These are phyloP conservation scores for Epichloe gansuensis DNA, from an alignment of 2,329 filamentous ascomycete species.

Conservation along the genomic window DNA sequence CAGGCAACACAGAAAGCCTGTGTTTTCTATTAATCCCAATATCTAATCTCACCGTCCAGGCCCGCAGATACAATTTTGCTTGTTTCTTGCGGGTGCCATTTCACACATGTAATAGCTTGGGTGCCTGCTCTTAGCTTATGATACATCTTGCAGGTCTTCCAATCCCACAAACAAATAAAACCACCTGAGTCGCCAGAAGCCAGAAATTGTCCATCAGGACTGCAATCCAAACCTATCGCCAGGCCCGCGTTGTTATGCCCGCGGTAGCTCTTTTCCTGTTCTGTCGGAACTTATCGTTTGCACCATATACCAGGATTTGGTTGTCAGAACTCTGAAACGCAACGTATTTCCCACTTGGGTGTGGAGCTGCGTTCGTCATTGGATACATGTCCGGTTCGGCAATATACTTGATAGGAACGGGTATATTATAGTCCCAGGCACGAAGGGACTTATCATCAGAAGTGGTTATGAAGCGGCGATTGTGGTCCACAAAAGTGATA, in stretches of 20 bases:
- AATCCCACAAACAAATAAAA: slow-evolving; percentile 95
- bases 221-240: slow-evolving; percentile 78
- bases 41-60: slow-evolving; percentile 75
- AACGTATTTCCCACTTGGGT: slow-evolving; percentile 87
- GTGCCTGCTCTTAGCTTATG: slow-evolving; percentile 86
- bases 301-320: slow-evolving; percentile 90
- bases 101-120: slow-evolving; percentile 69
- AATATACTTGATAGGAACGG: slow-evolving; percentile 96
- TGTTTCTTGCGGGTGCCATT: slow-evolving; percentile 96
- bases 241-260: slow-evolving; percentile 95
- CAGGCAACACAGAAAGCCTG: background rate
- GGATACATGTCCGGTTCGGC: slow-evolving; percentile 97
- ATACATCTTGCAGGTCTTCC: slow-evolving; percentile 99
- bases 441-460: slow-evolving; percentile 93
- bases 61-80: slow-evolving; percentile 89
- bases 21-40: slow-evolving; percentile 62
- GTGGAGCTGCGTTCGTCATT: slow-evolving; percentile 72
- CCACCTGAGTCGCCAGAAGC: slow-evolving; percentile 78
- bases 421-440: slow-evolving; percentile 97
- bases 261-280: slow-evolving; percentile 95
- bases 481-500: slow-evolving; percentile 89
- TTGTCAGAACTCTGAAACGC: slow-evolving; percentile 92
- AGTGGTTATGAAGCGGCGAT: slow-evolving; percentile 92
- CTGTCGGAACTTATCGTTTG: slow-evolving; percentile 90
- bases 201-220: slow-evolving; percentile 85